These are phyloP conservation scores for Suhomyces terraborum DNA, from an alignment of 1,139 yeast genomes.

Conservation along the genomic window DNA sequence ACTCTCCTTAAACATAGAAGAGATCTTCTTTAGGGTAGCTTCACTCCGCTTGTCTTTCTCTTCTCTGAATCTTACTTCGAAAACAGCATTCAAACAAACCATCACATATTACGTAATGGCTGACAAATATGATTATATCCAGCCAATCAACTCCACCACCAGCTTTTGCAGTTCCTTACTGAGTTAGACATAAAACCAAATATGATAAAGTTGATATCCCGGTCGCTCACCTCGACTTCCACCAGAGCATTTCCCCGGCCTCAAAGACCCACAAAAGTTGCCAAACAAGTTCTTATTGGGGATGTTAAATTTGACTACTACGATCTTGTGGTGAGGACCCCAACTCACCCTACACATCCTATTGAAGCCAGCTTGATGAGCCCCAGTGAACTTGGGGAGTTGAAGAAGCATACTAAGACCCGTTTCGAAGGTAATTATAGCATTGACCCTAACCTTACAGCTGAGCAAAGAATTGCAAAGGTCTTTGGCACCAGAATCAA, in stretches of 20 bases:
- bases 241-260: conserved; percentile 7
- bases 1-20: no score
- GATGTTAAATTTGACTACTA: conserved; percentile 33
- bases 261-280: conserved; percentile 5
- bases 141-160: background rate
- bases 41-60: no score
- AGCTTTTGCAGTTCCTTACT: background rate
- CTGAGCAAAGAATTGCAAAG: conserved; percentile 50
- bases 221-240: conserved; percentile 1
- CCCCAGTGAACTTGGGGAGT: conserved; percentile 22
- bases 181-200: background rate
- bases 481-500: conserved; percentile 62
- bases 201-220: conserved; percentile 1
- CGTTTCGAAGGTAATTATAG: conserved; percentile 52
- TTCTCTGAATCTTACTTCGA: no score
- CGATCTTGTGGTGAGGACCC: conserved; percentile 40
- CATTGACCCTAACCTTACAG: conserved; percentile 34
- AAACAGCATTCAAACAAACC: no score
- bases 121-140: background rate
- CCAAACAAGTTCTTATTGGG: conserved; percentile 7
- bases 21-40: no score
- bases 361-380: conserved; percentile 35
- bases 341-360: conserved; percentile 36
- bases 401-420: conserved; percentile 26
- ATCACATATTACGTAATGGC: background rate